Evolutionary conservation across 306 rosid species (phyloP).

Genomic region (Abrus pulchellus): DNA sequence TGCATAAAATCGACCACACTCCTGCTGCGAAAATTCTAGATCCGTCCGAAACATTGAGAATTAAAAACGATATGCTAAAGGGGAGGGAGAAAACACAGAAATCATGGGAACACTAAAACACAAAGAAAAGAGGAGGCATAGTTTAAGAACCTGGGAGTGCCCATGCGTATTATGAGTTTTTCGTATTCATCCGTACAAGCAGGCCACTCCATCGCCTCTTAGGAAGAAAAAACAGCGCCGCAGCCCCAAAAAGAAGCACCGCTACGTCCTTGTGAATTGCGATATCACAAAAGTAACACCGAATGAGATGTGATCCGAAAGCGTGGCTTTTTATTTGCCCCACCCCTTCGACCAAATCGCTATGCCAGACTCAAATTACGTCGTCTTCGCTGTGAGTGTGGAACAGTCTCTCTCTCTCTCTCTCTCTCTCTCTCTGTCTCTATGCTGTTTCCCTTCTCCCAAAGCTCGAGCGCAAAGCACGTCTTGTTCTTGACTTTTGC

Average conservation of each 20-base stretch:
- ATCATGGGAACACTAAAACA: neutral
- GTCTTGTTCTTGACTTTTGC: slow-evolving; percentile 54
- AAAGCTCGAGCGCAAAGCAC: slow-evolving; percentile 55
- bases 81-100: neutral
- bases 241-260: neutral
- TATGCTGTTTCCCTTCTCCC: slow-evolving; percentile 15
- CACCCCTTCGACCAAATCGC: slow-evolving; percentile 56
- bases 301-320: slow-evolving; percentile 37
- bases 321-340: slow-evolving; percentile 37
- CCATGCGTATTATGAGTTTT: slow-evolving; percentile 82
- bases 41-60: neutral
- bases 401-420: slow-evolving; percentile 47
- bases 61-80: neutral
- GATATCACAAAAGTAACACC: slow-evolving; percentile 24
- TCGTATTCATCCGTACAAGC: slow-evolving; percentile 80
- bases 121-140: neutral
- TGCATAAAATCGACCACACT: neutral
- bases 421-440: slow-evolving; percentile 7
- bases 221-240: no score
- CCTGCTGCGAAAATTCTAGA: neutral
- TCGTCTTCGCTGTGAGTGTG: slow-evolving; percentile 22
- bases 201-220: slow-evolving; percentile 71
- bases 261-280: neutral
- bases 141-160: slow-evolving; percentile 80
- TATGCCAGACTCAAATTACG: slow-evolving; percentile 30